A percentile compares a stretch with the other conserved stretches of the same genome.
Conservation (phyloP, 495 filamentous ascomycete genomes). For the Podospora pseudopauciseta region DNA sequence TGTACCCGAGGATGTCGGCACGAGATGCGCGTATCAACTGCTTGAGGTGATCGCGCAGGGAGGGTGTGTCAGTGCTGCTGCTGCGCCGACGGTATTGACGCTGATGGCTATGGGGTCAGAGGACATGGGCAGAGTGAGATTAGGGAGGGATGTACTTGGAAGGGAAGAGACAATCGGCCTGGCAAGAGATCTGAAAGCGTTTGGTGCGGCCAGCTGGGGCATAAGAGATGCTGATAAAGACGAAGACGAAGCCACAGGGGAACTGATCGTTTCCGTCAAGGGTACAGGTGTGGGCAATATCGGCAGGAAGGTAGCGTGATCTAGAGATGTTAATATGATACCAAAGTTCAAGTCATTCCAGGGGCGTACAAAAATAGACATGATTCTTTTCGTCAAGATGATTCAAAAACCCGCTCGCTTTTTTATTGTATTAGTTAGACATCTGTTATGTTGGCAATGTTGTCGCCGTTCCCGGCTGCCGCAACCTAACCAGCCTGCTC, state of each 20-base stretch:
- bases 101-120: slow-evolving; percentile 94
- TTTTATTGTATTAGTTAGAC: background rate
- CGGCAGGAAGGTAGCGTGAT: slow-evolving; percentile 83
- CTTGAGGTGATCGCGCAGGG: slow-evolving; percentile 77
- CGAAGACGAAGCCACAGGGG: slow-evolving; percentile 56
- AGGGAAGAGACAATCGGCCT: slow-evolving; percentile 73
- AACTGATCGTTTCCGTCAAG: slow-evolving; percentile 86
- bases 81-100: slow-evolving; percentile 66
- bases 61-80: slow-evolving; percentile 70
- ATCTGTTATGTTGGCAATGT: slow-evolving; percentile 9
- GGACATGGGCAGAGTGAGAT: slow-evolving; percentile 52
- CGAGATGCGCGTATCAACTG: slow-evolving; percentile 81
- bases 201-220: slow-evolving; percentile 85
- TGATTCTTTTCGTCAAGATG: background rate
- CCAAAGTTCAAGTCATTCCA: background rate
- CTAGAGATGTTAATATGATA: background rate
- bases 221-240: slow-evolving; percentile 64
- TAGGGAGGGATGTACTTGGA: slow-evolving; percentile 74
- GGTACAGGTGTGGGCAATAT: slow-evolving; percentile 94
- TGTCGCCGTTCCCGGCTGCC: slow-evolving; percentile 3
- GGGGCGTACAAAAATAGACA: background rate
- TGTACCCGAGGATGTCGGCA: slow-evolving; percentile 85
- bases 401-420: background rate
- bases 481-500: slow-evolving; percentile 31
- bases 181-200: slow-evolving; percentile 76